Percentiles rank a stretch among this genome's conserved stretches.
Conservation (phyloP, 1,284 basidiomycete genomes). For the Rhodofomes roseus region DNA sequence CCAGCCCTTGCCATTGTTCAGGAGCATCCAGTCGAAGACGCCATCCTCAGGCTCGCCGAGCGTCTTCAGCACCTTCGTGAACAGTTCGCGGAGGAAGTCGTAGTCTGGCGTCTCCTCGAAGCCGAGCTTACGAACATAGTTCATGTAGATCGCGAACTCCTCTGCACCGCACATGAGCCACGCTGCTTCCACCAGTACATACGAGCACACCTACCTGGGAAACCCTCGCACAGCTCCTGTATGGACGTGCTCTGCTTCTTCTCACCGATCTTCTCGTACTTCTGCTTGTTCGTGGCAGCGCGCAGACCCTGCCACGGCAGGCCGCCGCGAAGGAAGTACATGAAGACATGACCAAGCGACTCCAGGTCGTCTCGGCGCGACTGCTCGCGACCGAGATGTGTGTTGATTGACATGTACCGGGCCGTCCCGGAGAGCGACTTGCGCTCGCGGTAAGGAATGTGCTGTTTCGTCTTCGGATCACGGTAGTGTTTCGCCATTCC, state of each 20-base stretch:
- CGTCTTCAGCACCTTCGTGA: constrained; percentile 89
- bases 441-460: constrained; percentile 98
- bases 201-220: constrained; percentile 71
- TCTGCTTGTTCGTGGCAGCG: constrained; percentile 97
- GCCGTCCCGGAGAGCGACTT: constrained; percentile 98
- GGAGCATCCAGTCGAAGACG: constrained; percentile 95
- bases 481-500: constrained; percentile 99
- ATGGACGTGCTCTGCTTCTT: constrained; percentile 96
- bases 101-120: constrained; percentile 98
- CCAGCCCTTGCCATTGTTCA: constrained; percentile 89
- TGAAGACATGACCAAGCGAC: constrained; percentile 95
- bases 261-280: constrained; percentile 97
- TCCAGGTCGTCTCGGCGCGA: constrained; percentile 93
- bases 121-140: constrained; percentile 93
- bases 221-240: constrained; percentile 91
- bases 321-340: constrained; percentile 94
- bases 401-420: constrained; percentile 99
- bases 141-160: constrained; percentile 96
- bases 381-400: constrained; percentile 90
- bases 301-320: constrained; percentile 95
- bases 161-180: constrained; percentile 46
- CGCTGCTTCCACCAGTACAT: neutral
- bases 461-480: constrained; percentile 95
- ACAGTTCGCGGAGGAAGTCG: constrained; percentile 94
- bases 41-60: constrained; percentile 89